A percentile compares a stretch with the other conserved stretches of the same genome.
These are phyloP conservation scores for Astrocystis sublimbata DNA, from an alignment of 495 filamentous ascomycete species.

Conservation along the genomic window DNA sequence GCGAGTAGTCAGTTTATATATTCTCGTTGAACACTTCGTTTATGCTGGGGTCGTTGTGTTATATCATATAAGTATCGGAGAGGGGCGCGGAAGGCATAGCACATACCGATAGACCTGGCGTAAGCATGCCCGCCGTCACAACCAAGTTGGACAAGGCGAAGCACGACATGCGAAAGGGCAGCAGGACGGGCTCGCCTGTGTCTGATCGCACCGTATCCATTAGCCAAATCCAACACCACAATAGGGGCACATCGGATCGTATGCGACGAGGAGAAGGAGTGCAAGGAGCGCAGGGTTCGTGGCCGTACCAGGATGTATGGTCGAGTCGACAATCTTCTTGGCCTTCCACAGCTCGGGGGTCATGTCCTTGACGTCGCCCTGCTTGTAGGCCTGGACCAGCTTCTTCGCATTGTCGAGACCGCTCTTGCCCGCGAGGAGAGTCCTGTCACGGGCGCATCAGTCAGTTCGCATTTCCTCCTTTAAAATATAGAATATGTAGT, in stretches of 20 bases:
- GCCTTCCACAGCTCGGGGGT: constrained; percentile 89
- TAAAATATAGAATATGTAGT: too few species aligned
- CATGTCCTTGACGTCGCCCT: constrained; percentile 72
- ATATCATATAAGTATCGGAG: constrained; percentile 6
- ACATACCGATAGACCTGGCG: constrained; percentile 71
- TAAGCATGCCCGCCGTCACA: constrained; percentile 98
- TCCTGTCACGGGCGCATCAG: too few species aligned
- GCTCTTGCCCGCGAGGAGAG: constrained; percentile 69
- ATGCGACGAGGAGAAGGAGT: not conserved
- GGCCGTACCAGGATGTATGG: constrained; percentile 79
- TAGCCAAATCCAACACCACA: constrained; percentile 19
- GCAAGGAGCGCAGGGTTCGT: not conserved
- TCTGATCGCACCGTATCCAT: constrained; percentile 52
- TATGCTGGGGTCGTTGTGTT: not conserved
- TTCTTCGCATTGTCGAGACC: constrained; percentile 82
- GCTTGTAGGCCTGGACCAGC: constrained; percentile 78
- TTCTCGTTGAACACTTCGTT: not conserved
- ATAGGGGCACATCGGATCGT: not conserved
- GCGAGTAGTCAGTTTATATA: constrained; percentile 15
- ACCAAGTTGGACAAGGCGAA: constrained; percentile 92
- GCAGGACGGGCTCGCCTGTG: constrained; percentile 85
- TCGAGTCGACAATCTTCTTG: constrained; percentile 96
- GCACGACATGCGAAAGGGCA: constrained; percentile 96
- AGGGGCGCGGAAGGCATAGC: too few species aligned
- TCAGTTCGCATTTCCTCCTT: too few species aligned